Percentiles rank a stretch among this genome's conserved stretches.
These are phyloP conservation scores for Salix caprea DNA, from an alignment of 345 rosid genomes.

Conservation along the genomic window DNA sequence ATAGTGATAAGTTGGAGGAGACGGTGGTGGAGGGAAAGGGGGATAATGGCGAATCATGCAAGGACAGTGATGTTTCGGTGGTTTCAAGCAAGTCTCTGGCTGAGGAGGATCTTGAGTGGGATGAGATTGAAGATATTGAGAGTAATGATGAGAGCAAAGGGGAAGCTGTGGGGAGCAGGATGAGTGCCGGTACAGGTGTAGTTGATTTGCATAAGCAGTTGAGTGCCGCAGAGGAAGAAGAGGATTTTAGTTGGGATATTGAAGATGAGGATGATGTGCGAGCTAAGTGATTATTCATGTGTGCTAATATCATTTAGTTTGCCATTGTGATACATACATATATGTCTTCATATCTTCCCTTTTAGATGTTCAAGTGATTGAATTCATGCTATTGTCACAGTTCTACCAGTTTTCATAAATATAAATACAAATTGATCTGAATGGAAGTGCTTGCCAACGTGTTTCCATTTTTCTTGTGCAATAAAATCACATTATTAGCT, in stretches of 20 bases:
- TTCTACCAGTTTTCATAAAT: constrained; percentile 9
- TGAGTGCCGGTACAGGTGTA: constrained; percentile 11
- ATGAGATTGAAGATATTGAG: constrained; percentile 61
- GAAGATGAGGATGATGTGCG: constrained; percentile 52
- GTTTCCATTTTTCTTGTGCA: background rate
- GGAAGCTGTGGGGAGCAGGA: constrained; percentile 13
- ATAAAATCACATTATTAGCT: background rate
- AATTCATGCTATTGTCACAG: background rate
- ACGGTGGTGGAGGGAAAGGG: constrained; percentile 26
- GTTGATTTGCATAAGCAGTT: constrained; percentile 48
- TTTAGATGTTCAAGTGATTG: constrained; percentile 8
- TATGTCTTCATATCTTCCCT: background rate
- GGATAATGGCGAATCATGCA: constrained; percentile 37
- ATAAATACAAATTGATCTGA: background rate
- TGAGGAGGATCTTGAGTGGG: constrained; percentile 79
- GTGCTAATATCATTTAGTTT: background rate
- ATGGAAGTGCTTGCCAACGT: background rate
- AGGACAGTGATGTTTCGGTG: constrained; percentile 64
- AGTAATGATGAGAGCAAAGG: constrained; percentile 41
- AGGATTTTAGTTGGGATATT: constrained; percentile 77
- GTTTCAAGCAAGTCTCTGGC: constrained; percentile 55
- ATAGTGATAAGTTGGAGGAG: constrained; percentile 10
- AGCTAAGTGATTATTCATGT: background rate
- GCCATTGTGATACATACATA: background rate
- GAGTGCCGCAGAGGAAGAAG: constrained; percentile 54